These are phyloP conservation scores for Pythium vanterpoolii DNA, from an alignment of 352 stramenopile species.

Conservation along the genomic window DNA sequence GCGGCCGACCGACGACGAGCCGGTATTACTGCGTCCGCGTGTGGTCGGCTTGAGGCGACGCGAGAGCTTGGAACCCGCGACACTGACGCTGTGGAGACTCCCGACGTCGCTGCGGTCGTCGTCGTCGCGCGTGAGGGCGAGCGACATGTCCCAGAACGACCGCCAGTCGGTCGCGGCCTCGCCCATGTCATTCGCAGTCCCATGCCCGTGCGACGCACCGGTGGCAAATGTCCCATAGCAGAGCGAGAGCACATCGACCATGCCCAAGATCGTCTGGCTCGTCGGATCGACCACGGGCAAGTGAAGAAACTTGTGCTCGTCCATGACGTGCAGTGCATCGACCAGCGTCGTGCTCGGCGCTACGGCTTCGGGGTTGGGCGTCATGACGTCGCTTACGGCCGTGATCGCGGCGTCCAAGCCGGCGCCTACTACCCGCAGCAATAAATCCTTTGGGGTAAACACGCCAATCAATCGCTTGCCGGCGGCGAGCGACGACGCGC, in stretches of 20 bases:
- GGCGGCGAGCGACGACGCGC: slow-evolving; percentile 30
- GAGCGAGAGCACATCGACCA: slow-evolving; percentile 86
- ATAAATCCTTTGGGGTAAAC: slow-evolving; percentile 97
- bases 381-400: slow-evolving; percentile 94
- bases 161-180: slow-evolving; percentile 75
- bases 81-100: slow-evolving; percentile 51
- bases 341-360: slow-evolving; percentile 91
- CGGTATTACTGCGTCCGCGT: slow-evolving; percentile 37
- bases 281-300: slow-evolving; percentile 92
- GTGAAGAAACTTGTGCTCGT: slow-evolving; percentile 97
- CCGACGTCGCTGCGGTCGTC: slow-evolving; percentile 63
- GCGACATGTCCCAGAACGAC: slow-evolving; percentile 87
- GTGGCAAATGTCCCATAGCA: slow-evolving; percentile 87
- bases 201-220: slow-evolving; percentile 34
- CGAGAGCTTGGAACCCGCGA: slow-evolving; percentile 51
- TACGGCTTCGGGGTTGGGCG: slow-evolving; percentile 93
- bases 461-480: slow-evolving; percentile 92
- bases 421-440: slow-evolving; percentile 93
- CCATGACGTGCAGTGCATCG: slow-evolving; percentile 97
- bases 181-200: slow-evolving; percentile 33
- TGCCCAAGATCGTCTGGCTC: slow-evolving; percentile 69
- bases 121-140: slow-evolving; percentile 71
- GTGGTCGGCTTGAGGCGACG: slow-evolving; percentile 18
- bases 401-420: slow-evolving; percentile 89
- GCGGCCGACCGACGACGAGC: slow-evolving; percentile 44